A percentile compares a stretch with the other conserved stretches of the same genome.
phyloP scores from a whole-genome alignment of 371 early-diverging fungal genomes.

The Mycotypha africana region DNA sequence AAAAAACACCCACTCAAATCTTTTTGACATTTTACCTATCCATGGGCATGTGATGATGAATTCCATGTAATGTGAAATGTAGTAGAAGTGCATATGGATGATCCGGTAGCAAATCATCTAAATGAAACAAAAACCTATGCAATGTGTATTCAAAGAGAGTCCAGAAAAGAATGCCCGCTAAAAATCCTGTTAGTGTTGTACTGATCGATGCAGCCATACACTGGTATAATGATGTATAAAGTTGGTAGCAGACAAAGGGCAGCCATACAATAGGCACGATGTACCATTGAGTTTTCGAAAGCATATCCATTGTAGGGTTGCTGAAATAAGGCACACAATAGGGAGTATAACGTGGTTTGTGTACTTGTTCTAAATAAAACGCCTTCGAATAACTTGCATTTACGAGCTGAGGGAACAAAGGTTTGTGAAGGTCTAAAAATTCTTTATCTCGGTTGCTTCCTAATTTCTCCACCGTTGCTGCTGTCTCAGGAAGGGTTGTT shows the following conservation, averaged over 20 bases:
- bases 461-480: not conserved
- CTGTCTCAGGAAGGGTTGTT: slow-evolving; percentile 2
- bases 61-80: slow-evolving; percentile 92
- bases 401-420: slow-evolving; percentile 86
- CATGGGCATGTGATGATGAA: slow-evolving; percentile 96
- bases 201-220: not conserved
- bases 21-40: slow-evolving; percentile 55
- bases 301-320: slow-evolving; percentile 62
- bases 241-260: slow-evolving; percentile 60
- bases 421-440: slow-evolving; percentile 81
- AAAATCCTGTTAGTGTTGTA: slow-evolving; percentile 25
- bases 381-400: slow-evolving; percentile 68
- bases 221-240: slow-evolving; percentile 19
- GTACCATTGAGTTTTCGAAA: slow-evolving; percentile 91
- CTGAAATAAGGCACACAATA: slow-evolving; percentile 74
- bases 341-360: slow-evolving; percentile 69
- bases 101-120: slow-evolving; percentile 86
- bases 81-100: slow-evolving; percentile 60
- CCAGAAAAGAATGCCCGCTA: slow-evolving; percentile 74
- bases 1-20: not conserved
- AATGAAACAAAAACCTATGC: slow-evolving; percentile 90
- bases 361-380: slow-evolving; percentile 86
- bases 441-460: slow-evolving; percentile 27
- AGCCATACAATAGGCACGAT: slow-evolving; percentile 85
- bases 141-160: slow-evolving; percentile 75